Evolutionary conservation across 2,329 filamentous ascomycete genomes (phyloP).

Genomic region (Calonectria pseudoreteaudii): DNA sequence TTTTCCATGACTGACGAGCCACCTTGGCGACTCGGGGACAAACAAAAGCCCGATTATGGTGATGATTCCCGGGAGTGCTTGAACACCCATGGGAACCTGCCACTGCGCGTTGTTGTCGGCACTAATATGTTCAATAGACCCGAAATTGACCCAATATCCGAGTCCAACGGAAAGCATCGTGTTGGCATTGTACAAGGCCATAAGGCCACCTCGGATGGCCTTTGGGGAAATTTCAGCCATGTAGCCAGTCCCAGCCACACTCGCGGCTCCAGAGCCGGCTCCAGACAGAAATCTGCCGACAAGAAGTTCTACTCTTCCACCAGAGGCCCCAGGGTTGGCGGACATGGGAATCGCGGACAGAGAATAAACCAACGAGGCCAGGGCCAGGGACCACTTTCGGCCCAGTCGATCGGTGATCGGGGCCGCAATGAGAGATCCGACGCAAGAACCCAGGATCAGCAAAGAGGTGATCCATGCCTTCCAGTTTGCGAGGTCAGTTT

Average conservation of each 20-base stretch:
- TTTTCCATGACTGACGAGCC: neutral
- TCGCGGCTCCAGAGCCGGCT: constrained; percentile 19
- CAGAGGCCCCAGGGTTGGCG: constrained; percentile 14
- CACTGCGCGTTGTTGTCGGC: neutral
- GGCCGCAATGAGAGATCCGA: constrained; percentile 5
- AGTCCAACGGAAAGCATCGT: constrained; percentile 24
- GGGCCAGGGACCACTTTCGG: constrained; percentile 11
- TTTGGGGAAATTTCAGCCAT: constrained; percentile 23
- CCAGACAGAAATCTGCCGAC: constrained; percentile 15
- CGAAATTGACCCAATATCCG: constrained; percentile 23
- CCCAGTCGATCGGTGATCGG: constrained; percentile 19
- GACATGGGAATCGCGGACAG: constrained; percentile 15
- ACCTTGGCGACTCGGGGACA: neutral
- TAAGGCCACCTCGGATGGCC: constrained; percentile 17
- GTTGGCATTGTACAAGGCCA: constrained; percentile 21
- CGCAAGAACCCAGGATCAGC: constrained; percentile 19
- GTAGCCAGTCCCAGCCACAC: constrained; percentile 19
- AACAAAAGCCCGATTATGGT: neutral
- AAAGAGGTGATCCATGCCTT: constrained; percentile 23
- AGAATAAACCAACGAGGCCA: constrained; percentile 10
- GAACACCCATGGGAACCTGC: neutral
- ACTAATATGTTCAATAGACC: constrained; percentile 13
- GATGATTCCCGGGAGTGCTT: constrained; percentile 9
- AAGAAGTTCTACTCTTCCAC: constrained; percentile 10
- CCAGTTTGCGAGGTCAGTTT: constrained; percentile 3